Conservation (phyloP, 2,329 filamentous ascomycete species). For the Claviceps sp. region DNA sequence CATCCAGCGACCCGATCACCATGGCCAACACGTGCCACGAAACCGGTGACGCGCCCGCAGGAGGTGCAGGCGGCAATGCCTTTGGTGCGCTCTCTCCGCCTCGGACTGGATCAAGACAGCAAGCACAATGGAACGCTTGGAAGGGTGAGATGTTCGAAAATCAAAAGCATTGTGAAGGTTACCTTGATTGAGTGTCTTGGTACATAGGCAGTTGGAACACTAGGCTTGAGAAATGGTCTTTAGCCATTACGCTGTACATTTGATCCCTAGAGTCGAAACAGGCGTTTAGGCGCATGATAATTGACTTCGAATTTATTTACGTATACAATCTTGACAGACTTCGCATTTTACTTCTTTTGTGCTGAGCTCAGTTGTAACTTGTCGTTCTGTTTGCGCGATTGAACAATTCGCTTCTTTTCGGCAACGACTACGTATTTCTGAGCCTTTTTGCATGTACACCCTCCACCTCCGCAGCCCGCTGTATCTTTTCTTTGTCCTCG, state of each 20-base stretch:
- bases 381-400: too few species aligned
- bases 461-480: too few species aligned
- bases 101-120: too few species aligned
- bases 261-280: conserved; percentile 19
- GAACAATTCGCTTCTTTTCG: too few species aligned
- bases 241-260: conserved; percentile 17
- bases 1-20: conserved; percentile 22
- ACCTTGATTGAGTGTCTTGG: not conserved
- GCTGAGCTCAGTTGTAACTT: too few species aligned
- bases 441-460: too few species aligned
- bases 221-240: not conserved
- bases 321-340: not conserved
- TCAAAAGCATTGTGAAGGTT: too few species aligned
- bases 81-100: conserved; percentile 56
- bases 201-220: not conserved
- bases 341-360: too few species aligned
- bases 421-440: too few species aligned
- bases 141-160: too few species aligned
- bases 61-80: conserved; percentile 58
- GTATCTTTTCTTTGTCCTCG: too few species aligned
- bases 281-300: conserved; percentile 25
- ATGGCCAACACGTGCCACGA: conserved; percentile 27
- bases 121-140: too few species aligned
- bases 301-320: conserved; percentile 18
- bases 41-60: conserved; percentile 37